phyloP scores from a whole-genome alignment of 148 eudicot species.

The Diospyros kaki region DNA sequence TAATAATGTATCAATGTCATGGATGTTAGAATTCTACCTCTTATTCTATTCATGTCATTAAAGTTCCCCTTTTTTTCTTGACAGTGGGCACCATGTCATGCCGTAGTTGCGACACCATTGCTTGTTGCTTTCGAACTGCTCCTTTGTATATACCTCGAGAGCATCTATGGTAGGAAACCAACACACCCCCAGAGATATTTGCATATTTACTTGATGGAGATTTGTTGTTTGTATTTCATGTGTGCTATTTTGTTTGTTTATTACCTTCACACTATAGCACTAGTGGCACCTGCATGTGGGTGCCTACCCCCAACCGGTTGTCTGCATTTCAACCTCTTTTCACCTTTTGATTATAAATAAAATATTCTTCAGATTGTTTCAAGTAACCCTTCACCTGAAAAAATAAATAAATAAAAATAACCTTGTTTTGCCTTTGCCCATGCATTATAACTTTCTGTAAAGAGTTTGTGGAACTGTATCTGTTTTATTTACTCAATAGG shows the following conservation, averaged over 20 bases:
- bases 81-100: slow-evolving; percentile 99
- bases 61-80: slow-evolving; percentile 11
- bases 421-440: not conserved
- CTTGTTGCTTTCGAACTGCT: slow-evolving; percentile 89
- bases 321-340: slow-evolving; percentile 6
- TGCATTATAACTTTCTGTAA: not conserved
- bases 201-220: not conserved
- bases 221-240: slow-evolving; percentile 1
- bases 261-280: not conserved
- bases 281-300: not conserved
- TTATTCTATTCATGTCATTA: slow-evolving; percentile 4
- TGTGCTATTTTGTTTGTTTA: slow-evolving; percentile 9
- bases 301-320: slow-evolving; percentile 3
- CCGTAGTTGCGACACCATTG: slow-evolving; percentile 84
- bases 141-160: slow-evolving; percentile 86
- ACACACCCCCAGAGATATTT: not conserved
- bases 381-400: not conserved
- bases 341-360: slow-evolving; percentile 2
- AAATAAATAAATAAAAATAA: not conserved
- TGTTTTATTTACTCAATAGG: not conserved
- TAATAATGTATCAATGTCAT: not conserved
- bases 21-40: not conserved
- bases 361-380: not conserved
- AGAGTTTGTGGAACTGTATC: not conserved
- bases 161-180: slow-evolving; percentile 58